phyloP scores from a whole-genome alignment of 352 stramenopile genomes.

The Elongisporangium senticosum region DNA sequence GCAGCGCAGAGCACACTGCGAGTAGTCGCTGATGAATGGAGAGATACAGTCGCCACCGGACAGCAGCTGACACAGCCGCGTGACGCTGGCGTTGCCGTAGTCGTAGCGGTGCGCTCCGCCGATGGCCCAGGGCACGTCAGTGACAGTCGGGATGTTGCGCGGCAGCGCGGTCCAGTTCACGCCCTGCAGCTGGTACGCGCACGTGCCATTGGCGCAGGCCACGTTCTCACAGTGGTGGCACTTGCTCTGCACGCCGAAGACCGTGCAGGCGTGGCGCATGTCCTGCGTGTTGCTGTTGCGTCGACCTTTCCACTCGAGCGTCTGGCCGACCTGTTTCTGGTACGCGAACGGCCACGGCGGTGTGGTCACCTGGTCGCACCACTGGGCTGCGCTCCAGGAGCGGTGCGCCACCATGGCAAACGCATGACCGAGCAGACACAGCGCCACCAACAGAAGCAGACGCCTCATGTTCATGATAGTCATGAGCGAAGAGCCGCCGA shows the following conservation, averaged over 20 bases:
- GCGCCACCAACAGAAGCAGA: not conserved
- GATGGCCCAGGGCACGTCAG: conserved; percentile 91
- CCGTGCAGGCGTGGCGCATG: conserved; percentile 87
- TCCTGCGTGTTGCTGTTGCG: conserved; percentile 88
- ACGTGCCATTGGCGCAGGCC: conserved; percentile 61
- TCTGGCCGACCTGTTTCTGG: conserved; percentile 68
- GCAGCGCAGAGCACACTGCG: conserved; percentile 85
- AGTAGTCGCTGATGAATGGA: conserved; percentile 82
- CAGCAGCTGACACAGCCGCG: conserved; percentile 88
- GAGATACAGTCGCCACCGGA: conserved; percentile 79
- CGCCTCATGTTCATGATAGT: not conserved
- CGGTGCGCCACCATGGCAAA: conserved; percentile 70
- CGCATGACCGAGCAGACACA: not conserved
- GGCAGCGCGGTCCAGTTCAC: conserved; percentile 56
- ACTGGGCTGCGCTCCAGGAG: conserved; percentile 80
- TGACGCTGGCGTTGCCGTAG: conserved; percentile 60
- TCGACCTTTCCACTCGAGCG: conserved; percentile 85
- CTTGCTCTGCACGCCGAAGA: conserved; percentile 88
- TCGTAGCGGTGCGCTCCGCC: conserved; percentile 89
- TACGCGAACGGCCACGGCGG: conserved; percentile 94
- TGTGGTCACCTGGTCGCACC: conserved; percentile 78
- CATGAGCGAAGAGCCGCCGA: not conserved
- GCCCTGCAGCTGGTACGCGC: conserved; percentile 92
- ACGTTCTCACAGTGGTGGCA: conserved; percentile 93
- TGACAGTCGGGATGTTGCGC: conserved; percentile 90